Percentiles rank a stretch among this genome's conserved stretches.
These are phyloP conservation scores for Bjerkandera adusta DNA, from an alignment of 1,284 basidiomycete genomes.

Conservation along the genomic window DNA sequence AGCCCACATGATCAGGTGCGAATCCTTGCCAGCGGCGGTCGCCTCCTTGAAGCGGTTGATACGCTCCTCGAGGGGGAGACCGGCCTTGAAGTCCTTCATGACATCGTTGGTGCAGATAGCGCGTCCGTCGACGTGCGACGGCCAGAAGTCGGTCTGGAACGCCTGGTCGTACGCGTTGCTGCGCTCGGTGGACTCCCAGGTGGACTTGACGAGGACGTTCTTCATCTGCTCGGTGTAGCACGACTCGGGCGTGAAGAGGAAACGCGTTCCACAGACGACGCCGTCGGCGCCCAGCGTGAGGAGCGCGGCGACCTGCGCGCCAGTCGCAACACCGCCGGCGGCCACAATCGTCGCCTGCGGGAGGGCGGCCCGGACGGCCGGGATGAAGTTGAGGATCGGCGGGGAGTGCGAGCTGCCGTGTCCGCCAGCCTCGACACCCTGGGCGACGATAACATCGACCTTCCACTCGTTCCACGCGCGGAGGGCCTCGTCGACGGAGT, in stretches of 20 bases:
- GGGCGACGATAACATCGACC: constrained; percentile 68
- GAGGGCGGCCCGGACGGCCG: constrained; percentile 46
- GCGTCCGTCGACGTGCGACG: constrained; percentile 62
- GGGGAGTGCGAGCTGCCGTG: constrained; percentile 61
- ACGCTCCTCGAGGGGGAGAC: constrained; percentile 44
- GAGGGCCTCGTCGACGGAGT: constrained; percentile 55
- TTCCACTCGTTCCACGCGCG: constrained; percentile 59
- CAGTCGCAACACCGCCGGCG: constrained; percentile 54
- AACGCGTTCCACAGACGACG: constrained; percentile 69
- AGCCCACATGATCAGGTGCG: constrained; percentile 62
- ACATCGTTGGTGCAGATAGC: constrained; percentile 52
- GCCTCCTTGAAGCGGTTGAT: constrained; percentile 42
- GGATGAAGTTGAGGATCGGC: constrained; percentile 57
- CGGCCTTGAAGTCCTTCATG: constrained; percentile 56
- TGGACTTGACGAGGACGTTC: constrained; percentile 50
- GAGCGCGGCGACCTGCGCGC: constrained; percentile 61
- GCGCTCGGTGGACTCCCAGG: constrained; percentile 50
- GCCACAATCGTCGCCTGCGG: constrained; percentile 57
- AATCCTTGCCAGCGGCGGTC: constrained; percentile 40
- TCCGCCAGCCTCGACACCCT: constrained; percentile 78
- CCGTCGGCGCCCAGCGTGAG: constrained; percentile 66
- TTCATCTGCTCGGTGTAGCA: constrained; percentile 57
- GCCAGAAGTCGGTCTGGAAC: constrained; percentile 64
- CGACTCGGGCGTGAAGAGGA: constrained; percentile 66
- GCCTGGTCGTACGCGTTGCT: constrained; percentile 67